phyloP scores from a whole-genome alignment of 2,329 filamentous ascomycete genomes.

The Xylaria sp. region DNA sequence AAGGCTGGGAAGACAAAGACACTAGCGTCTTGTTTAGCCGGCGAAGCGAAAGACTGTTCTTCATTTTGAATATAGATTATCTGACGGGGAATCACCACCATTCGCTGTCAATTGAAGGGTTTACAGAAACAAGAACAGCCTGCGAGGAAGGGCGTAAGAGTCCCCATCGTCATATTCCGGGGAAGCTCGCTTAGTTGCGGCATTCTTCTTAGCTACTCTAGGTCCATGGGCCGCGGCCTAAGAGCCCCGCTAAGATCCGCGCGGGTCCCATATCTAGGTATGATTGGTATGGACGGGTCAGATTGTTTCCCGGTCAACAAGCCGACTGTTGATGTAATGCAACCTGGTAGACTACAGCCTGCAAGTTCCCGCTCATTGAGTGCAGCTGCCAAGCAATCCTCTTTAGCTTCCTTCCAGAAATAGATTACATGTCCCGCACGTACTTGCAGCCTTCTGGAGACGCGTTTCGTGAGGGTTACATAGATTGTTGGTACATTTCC shows the following conservation, averaged over 20 bases:
- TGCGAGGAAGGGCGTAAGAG: conserved; percentile 13
- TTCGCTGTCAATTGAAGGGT: conserved; percentile 7
- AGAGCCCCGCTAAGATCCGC: conserved; percentile 35
- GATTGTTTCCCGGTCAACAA: conserved; percentile 58
- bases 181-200: conserved; percentile 46
- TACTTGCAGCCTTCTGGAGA: conserved; percentile 5
- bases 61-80: conserved; percentile 39
- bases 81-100: conserved; percentile 35
- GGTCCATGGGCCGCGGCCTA: conserved; percentile 16
- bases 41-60: conserved; percentile 39
- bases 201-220: conserved; percentile 37
- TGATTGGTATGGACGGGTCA: conserved; percentile 29
- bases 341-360: conserved; percentile 15
- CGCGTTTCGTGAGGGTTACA: conserved; percentile 15
- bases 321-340: conserved; percentile 25
- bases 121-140: conserved; percentile 10
- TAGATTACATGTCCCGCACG: conserved; percentile 34
- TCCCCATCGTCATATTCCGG: conserved; percentile 39
- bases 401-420: conserved; percentile 45
- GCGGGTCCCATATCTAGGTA: conserved; percentile 17
- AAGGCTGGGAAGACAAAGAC: conserved; percentile 29
- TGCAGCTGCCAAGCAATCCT: conserved; percentile 32
- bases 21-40: conserved; percentile 40
- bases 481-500: conserved; percentile 22
- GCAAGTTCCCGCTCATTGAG: conserved; percentile 28